Conservation (phyloP, 2,329 filamentous ascomycete species). For the Aspergillus luchuensis region DNA sequence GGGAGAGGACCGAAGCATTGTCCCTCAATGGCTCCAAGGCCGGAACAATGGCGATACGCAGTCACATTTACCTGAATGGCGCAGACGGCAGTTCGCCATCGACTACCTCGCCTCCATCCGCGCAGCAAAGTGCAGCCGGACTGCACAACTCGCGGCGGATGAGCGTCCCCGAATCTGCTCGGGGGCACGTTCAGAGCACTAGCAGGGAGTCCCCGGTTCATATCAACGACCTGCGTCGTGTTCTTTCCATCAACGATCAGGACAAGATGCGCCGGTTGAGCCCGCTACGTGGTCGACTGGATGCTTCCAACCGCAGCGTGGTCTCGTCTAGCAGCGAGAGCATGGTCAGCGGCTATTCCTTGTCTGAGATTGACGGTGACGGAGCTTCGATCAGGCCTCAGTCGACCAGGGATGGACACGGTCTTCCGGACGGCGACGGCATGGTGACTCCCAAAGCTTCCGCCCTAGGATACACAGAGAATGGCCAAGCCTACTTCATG, state of each 20-base stretch:
- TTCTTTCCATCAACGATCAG: conserved; percentile 46
- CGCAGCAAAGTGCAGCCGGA: conserved; percentile 28
- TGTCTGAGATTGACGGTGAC: conserved; percentile 38
- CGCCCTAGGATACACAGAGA: conserved; percentile 20
- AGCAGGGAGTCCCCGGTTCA: conserved; percentile 49
- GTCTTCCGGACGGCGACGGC: conserved; percentile 28
- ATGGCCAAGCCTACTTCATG: conserved; percentile 9
- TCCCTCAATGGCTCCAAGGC: conserved; percentile 76
- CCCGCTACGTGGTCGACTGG: conserved; percentile 44
- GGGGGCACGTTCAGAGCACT: conserved; percentile 40
- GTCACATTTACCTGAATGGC: conserved; percentile 32
- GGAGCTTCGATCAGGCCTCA: conserved; percentile 31
- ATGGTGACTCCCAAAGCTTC: conserved; percentile 38
- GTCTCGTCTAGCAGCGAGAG: conserved; percentile 48
- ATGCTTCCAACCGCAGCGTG: conserved; percentile 36
- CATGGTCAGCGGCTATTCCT: conserved; percentile 45
- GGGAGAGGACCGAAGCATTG: conserved; percentile 66
- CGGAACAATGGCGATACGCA: conserved; percentile 51
- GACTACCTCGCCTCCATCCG: conserved; percentile 26
- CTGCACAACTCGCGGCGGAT: conserved; percentile 37
- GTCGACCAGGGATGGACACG: conserved; percentile 26
- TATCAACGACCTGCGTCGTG: conserved; percentile 52
- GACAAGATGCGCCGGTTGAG: conserved; percentile 42
- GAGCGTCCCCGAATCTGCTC: conserved; percentile 41
- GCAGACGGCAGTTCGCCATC: conserved; percentile 35